Evolutionary conservation across 129 eudicot genomes (phyloP).

Genomic region (Centella asiatica): DNA sequence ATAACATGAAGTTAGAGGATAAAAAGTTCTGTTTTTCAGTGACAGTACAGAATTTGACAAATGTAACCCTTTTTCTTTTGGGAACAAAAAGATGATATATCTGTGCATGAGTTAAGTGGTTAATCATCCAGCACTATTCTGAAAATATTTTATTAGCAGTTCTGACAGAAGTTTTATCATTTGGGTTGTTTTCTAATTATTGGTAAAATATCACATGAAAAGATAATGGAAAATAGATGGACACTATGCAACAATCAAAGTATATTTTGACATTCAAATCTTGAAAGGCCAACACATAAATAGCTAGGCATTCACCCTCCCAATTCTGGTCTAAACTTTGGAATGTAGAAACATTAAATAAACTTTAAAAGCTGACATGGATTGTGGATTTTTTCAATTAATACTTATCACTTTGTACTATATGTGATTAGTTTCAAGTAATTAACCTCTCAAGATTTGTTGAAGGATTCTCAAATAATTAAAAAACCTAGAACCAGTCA

Average conservation of each 20-base stretch:
- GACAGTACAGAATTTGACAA: too few species aligned
- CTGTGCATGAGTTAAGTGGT: too few species aligned
- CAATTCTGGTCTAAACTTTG: not conserved
- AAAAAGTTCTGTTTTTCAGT: too few species aligned
- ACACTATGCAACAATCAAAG: conserved; percentile 1
- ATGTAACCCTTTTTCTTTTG: too few species aligned
- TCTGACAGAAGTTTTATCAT: not conserved
- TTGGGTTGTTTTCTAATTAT: not conserved
- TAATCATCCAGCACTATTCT: not conserved
- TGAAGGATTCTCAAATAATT: not conserved
- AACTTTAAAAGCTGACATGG: not conserved
- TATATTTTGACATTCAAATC: not conserved
- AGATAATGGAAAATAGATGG: conserved; percentile 1
- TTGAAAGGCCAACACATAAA: not conserved
- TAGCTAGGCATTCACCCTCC: not conserved
- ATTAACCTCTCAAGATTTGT: not conserved
- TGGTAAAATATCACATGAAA: not conserved
- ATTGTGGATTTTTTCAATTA: not conserved
- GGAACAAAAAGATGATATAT: too few species aligned
- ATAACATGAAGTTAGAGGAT: too few species aligned
- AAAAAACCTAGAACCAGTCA: not conserved
- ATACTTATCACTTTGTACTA: too few species aligned
- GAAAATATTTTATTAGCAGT: not conserved
- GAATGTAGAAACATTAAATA: not conserved
- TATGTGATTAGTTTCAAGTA: not conserved